A percentile compares a stretch with the other conserved stretches of the same genome.
These are phyloP conservation scores for Cyclotella cryptica DNA, from an alignment of 108 stramenopile species.

Conservation along the genomic window DNA sequence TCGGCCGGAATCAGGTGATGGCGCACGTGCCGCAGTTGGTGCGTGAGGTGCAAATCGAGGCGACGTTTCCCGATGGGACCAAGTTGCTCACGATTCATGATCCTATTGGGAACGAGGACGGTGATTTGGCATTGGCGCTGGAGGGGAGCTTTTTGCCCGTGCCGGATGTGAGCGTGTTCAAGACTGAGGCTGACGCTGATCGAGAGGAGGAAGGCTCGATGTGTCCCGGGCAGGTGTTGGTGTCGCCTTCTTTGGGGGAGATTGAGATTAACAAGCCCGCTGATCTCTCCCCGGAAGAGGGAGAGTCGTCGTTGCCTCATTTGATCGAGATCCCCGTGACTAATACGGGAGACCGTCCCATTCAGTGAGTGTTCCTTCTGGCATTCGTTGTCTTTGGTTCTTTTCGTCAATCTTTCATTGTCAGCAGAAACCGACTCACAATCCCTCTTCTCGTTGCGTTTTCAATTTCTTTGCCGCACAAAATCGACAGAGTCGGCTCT, in stretches of 20 bases:
- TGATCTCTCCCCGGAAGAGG: neutral
- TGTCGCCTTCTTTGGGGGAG: slow-evolving; percentile 54
- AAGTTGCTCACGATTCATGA: slow-evolving; percentile 95
- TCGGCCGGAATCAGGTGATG: slow-evolving; percentile 89
- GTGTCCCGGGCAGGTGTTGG: slow-evolving; percentile 64
- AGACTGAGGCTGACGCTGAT: neutral
- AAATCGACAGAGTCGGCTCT: slow-evolving; percentile 16
- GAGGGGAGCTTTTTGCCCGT: slow-evolving; percentile 92
- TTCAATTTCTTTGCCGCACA: neutral
- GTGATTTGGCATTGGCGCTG: slow-evolving; percentile 88
- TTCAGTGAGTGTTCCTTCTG: slow-evolving; percentile 80
- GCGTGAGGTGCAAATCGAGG: slow-evolving; percentile 96
- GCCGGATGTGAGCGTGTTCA: slow-evolving; percentile 76
- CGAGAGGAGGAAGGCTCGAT: slow-evolving; percentile 13
- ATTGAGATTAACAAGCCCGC: slow-evolving; percentile 73
- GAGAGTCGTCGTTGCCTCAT: slow-evolving; percentile 14
- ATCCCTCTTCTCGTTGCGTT: too few relatives aligned
- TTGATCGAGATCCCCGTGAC: slow-evolving; percentile 89
- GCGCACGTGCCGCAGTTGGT: slow-evolving; percentile 86
- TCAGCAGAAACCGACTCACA: neutral
- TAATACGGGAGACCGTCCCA: slow-evolving; percentile 96
- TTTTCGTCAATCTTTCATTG: neutral
- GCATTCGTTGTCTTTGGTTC: slow-evolving; percentile 71
- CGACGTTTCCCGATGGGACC: slow-evolving; percentile 98
- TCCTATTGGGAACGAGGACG: slow-evolving; percentile 81